Base-by-base conservation (phyloP, 495 filamentous ascomycete species). In the Niebla homalea region DNA sequence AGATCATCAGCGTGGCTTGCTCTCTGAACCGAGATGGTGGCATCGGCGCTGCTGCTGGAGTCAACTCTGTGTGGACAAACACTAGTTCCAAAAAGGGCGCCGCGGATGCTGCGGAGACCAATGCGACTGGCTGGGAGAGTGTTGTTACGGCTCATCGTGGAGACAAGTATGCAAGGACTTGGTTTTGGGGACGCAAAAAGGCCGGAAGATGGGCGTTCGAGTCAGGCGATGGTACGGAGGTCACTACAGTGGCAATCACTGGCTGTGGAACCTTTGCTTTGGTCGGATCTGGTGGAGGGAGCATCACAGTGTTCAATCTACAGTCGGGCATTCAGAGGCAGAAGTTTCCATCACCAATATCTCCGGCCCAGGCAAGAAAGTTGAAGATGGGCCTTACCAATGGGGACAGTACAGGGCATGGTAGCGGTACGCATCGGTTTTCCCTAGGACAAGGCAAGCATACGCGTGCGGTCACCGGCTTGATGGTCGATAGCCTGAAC, bases 171-270 rank as follows among this genome's bases (percentile, higher is more conserved):
- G 92, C 86, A 36, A 75, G 92, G 37, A 95, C 89, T 20, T 99
- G 92, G 92, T 96, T 96, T 68, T 95, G 94, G 86, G 89, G 89
- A 15, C 80, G 87, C 53, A 95, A 89, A 60, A 79, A 83, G 55
- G 88, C 89, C 37, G 92, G 92, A 18, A 77, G 92, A 48, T 99
- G 92, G 92, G 81, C 81, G 2, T 89, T 97, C 55, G 81, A 85
- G 53, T 95, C 89, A 2, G 77, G 78, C 25, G 92, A 99, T 69
- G 79, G 80, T 18, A 80, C 77, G 2, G 76, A 88, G 58, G 92
- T 94, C 29, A 89, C 70, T 62, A 87, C 82, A 29, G 89, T 99
- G 15, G 77, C 86, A 3, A 79, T 97, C 50, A 92, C 85, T 32
- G 76, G 84, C 10, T 97, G 92, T 65, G 93, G 92, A 50, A 95